phyloP scores from a whole-genome alignment of 73 alveolate species.

The Paramecium bursaria region DNA sequence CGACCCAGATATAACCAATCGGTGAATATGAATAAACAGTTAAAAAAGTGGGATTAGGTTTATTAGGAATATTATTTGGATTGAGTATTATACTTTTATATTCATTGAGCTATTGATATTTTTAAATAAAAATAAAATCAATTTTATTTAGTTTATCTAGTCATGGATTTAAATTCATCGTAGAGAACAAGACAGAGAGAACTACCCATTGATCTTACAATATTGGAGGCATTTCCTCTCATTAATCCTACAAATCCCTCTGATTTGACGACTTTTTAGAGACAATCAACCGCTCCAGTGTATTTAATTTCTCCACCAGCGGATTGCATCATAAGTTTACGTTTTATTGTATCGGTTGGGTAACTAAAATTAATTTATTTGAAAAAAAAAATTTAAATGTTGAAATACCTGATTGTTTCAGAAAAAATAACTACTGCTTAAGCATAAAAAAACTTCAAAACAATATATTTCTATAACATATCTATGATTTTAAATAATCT shows the following conservation, averaged over 20 bases:
- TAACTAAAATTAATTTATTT: slow-evolving; percentile 72
- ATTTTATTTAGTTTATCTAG: background rate
- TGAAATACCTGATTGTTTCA: slow-evolving; percentile 74
- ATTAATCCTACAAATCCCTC: slow-evolving; percentile 70
- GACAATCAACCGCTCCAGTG: slow-evolving; percentile 71
- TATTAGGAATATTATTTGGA: background rate
- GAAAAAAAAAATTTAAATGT: background rate
- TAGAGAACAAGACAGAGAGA: slow-evolving; percentile 66
- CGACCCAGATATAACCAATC: too few relatives aligned
- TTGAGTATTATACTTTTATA: background rate
- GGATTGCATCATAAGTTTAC: slow-evolving; percentile 93
- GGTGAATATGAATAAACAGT: background rate
- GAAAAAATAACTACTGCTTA: slow-evolving; percentile 81
- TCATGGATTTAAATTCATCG: slow-evolving; percentile 60
- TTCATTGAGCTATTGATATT: background rate
- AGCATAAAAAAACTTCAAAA: slow-evolving; percentile 86
- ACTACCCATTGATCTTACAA: slow-evolving; percentile 71
- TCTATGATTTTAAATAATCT: background rate
- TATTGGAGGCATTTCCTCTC: slow-evolving; percentile 73
- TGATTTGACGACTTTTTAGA: slow-evolving; percentile 40
- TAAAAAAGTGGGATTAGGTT: background rate
- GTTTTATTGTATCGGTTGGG: slow-evolving; percentile 94
- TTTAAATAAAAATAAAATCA: too few relatives aligned
- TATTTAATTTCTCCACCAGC: slow-evolving; percentile 71
- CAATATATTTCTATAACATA: slow-evolving; percentile 8